Evolutionary conservation across 371 early-diverging fungal species (phyloP).

Genomic region (Sporodiniella umbellata): DNA sequence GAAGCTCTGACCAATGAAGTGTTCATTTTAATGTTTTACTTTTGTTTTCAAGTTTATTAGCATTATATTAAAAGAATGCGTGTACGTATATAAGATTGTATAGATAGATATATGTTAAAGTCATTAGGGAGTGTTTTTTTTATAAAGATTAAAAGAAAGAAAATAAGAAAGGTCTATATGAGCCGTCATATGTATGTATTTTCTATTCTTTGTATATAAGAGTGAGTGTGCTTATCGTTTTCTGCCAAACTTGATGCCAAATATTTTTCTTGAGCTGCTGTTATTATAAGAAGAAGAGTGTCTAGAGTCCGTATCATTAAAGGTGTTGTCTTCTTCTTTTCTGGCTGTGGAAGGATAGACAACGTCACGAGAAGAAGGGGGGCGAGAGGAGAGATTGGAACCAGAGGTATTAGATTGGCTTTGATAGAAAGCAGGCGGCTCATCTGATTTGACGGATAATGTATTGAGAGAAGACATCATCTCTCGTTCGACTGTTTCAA

Average conservation of each 20-base stretch:
- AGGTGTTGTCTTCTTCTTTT: slow-evolving; percentile 26
- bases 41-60: too few species aligned
- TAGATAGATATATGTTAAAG: too few species aligned
- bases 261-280: slow-evolving; percentile 21
- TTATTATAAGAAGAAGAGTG: slow-evolving; percentile 24
- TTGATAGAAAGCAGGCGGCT: neutral
- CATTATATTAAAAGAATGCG: too few species aligned
- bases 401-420: slow-evolving; percentile 9
- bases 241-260: slow-evolving; percentile 36
- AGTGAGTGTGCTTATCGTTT: slow-evolving; percentile 23
- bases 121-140: too few species aligned
- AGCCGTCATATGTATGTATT: too few species aligned
- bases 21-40: too few species aligned
- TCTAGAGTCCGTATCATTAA: slow-evolving; percentile 34
- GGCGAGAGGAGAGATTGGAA: slow-evolving; percentile 25
- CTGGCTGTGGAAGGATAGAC: slow-evolving; percentile 12
- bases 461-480: slow-evolving; percentile 20
- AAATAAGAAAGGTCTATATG: too few species aligned
- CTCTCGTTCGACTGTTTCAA: slow-evolving; percentile 42
- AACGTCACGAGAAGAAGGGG: slow-evolving; percentile 28
- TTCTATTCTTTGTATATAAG: too few species aligned
- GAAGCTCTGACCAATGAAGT: too few species aligned
- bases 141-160: too few species aligned
- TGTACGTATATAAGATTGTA: too few species aligned
- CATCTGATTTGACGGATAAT: slow-evolving; percentile 28